These are phyloP conservation scores for Lachancea sp. DNA, from an alignment of 805 yeast genomes.

Conservation along the genomic window DNA sequence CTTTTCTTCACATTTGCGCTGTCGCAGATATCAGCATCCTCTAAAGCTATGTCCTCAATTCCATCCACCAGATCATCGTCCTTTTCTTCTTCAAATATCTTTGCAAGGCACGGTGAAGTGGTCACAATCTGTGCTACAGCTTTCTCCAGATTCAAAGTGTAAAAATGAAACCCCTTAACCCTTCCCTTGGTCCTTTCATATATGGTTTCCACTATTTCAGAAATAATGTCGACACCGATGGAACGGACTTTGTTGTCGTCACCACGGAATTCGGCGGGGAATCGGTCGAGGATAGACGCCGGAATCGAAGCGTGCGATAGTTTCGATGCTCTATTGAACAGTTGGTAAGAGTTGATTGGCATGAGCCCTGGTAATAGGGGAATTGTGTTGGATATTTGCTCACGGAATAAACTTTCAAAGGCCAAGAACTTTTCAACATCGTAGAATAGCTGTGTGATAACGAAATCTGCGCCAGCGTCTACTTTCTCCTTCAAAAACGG, in stretches of 20 bases:
- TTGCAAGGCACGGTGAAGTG: slow-evolving; percentile 46
- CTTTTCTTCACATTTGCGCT: slow-evolving; percentile 21
- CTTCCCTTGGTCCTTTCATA: slow-evolving; percentile 47
- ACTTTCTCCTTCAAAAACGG: slow-evolving; percentile 79
- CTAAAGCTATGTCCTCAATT: slow-evolving; percentile 25
- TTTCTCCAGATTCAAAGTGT: slow-evolving; percentile 86
- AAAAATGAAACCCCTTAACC: slow-evolving; percentile 84
- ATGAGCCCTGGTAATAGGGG: slow-evolving; percentile 81
- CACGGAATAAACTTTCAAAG: slow-evolving; percentile 52
- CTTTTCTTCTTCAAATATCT: slow-evolving; percentile 41
- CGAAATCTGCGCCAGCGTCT: slow-evolving; percentile 90
- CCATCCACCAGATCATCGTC: slow-evolving; percentile 34
- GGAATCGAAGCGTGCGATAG: slow-evolving; percentile 86
- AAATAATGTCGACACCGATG: slow-evolving; percentile 71
- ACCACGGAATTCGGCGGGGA: slow-evolving; percentile 49
- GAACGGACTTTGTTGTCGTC: slow-evolving; percentile 79
- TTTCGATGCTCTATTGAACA: slow-evolving; percentile 83
- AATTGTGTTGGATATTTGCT: slow-evolving; percentile 37
- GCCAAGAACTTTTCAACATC: slow-evolving; percentile 71
- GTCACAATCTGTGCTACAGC: slow-evolving; percentile 82
- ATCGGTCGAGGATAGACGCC: slow-evolving; percentile 39
- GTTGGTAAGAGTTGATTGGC: slow-evolving; percentile 81
- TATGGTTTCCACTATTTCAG: slow-evolving; percentile 55
- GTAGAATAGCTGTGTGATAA: slow-evolving; percentile 85
- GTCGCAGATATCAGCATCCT: slow-evolving; percentile 8